Conservation (phyloP, 176 grass and related monocot genomes). For the Saccharum officinarum region DNA sequence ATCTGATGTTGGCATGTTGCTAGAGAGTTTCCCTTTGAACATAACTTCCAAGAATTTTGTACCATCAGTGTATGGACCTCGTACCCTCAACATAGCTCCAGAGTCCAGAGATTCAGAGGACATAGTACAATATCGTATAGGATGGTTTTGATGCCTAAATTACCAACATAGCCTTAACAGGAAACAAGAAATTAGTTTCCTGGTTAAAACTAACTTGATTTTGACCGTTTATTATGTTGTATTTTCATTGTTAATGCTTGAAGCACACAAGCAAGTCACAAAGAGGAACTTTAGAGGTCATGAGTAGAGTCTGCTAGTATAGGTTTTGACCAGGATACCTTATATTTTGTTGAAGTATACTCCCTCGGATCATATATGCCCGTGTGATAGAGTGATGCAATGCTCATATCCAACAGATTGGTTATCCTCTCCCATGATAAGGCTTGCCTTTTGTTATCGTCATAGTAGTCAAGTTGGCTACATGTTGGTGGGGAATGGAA, state of each 20-base stretch:
- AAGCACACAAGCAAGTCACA: background rate
- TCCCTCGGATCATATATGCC: background rate
- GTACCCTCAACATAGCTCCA: background rate
- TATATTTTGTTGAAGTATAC: background rate
- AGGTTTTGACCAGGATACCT: background rate
- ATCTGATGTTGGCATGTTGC: background rate
- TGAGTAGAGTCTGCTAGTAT: background rate
- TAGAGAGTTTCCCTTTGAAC: background rate
- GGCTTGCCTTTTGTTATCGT: background rate
- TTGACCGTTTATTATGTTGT: background rate
- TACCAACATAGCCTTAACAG: background rate
- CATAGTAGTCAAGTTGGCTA: background rate
- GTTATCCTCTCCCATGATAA: slow-evolving; percentile 1
- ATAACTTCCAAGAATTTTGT: background rate
- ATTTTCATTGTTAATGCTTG: background rate
- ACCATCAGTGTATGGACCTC: background rate
- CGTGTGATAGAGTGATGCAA: background rate
- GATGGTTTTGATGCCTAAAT: background rate
- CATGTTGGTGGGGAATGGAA: background rate
- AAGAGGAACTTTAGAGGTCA: background rate
- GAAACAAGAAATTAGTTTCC: background rate
- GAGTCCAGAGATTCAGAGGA: background rate
- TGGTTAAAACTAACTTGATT: background rate
- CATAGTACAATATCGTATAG: background rate
- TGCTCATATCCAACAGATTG: background rate